These are phyloP conservation scores for Spirogloea muscicola DNA, from an alignment of 139 green algal genomes.

Conservation along the genomic window DNA sequence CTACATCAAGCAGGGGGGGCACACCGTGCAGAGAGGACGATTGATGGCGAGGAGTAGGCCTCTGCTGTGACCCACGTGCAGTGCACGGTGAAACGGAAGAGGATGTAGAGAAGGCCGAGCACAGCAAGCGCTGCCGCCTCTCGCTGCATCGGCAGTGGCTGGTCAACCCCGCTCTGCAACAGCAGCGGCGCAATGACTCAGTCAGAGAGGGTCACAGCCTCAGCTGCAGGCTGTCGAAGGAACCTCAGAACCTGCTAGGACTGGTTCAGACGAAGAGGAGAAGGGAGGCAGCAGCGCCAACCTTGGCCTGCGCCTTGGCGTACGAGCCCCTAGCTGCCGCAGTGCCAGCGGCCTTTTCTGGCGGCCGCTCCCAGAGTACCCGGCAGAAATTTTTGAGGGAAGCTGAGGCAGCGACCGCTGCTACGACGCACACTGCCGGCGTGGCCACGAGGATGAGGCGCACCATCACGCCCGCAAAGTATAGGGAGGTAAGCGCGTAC, in stretches of 20 bases:
- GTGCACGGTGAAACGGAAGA: constrained; percentile 36
- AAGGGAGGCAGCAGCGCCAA: not conserved
- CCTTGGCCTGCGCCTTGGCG: constrained; percentile 3
- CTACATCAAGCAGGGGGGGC: not conserved
- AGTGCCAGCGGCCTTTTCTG: not conserved
- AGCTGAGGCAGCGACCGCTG: constrained; percentile 19
- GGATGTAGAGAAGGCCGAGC: constrained; percentile 6
- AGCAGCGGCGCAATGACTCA: too few relatives aligned
- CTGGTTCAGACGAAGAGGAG: not conserved
- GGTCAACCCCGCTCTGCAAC: constrained; percentile 10
- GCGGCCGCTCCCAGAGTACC: constrained; percentile 25
- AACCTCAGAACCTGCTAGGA: not conserved
- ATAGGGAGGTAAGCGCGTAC: constrained; percentile 39
- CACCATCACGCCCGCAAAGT: constrained; percentile 62
- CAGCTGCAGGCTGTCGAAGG: too few relatives aligned
- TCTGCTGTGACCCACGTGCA: constrained; percentile 48
- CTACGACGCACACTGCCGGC: constrained; percentile 50
- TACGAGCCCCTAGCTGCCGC: not conserved
- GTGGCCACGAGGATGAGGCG: constrained; percentile 67
- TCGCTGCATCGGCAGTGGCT: constrained; percentile 28
- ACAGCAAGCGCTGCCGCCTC: constrained; percentile 20
- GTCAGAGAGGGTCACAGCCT: too few relatives aligned
- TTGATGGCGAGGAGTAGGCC: constrained; percentile 51
- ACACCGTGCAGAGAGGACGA: constrained; percentile 45
- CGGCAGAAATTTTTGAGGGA: constrained; percentile 23